Evolutionary conservation across 2,329 filamentous ascomycete genomes (phyloP).

Genomic region (Tympanopsis confertula): DNA sequence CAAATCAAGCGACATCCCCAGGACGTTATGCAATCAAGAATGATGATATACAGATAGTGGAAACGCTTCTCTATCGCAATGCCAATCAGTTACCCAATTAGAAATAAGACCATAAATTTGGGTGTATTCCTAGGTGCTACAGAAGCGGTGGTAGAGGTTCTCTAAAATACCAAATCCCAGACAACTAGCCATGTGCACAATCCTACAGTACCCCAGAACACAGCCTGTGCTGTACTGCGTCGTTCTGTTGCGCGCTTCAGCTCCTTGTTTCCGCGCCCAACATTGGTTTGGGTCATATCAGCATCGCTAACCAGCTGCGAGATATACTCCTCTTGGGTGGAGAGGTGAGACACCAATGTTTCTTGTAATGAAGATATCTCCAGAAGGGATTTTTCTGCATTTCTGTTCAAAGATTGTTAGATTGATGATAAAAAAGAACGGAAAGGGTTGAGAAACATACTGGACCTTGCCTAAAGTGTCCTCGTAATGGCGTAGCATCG

Average conservation of each 20-base stretch:
- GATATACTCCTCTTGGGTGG: neutral
- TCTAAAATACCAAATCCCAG: slow-evolving; percentile 1
- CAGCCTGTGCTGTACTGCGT: neutral
- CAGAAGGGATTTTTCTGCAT: slow-evolving; percentile 1
- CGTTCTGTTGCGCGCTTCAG: neutral
- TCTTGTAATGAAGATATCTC: neutral
- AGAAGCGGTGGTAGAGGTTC: too few species aligned
- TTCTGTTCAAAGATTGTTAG: neutral
- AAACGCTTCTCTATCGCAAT: too few species aligned
- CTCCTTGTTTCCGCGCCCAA: neutral
- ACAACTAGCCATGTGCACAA: slow-evolving; percentile 1
- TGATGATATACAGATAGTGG: too few species aligned
- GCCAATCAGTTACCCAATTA: too few species aligned
- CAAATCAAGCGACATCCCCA: too few species aligned
- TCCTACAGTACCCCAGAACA: neutral
- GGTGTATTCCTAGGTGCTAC: too few species aligned
- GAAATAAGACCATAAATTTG: too few species aligned
- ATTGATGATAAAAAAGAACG: neutral
- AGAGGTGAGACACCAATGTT: neutral
- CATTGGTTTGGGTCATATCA: neutral
- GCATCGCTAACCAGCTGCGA: neutral
- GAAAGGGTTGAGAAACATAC: neutral
- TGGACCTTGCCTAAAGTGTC: neutral
- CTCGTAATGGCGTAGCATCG: neutral
- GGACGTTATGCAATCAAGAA: too few species aligned